These are phyloP conservation scores for Quercus parvula DNA, from an alignment of 306 rosid genomes.

Conservation along the genomic window DNA sequence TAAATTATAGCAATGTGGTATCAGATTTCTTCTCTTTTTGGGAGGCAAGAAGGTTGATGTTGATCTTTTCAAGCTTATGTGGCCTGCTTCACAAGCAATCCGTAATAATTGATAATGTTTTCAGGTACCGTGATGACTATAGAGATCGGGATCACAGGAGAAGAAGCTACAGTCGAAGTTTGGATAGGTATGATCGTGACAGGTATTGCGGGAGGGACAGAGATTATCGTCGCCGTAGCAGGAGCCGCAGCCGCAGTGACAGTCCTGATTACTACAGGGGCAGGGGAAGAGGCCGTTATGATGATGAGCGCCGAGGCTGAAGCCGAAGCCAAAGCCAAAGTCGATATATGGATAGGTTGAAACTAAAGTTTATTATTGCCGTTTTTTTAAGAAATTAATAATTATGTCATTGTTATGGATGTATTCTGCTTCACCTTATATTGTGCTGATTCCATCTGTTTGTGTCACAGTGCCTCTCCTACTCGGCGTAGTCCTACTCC, in stretches of 20 bases:
- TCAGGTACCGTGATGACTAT: constrained; percentile 61
- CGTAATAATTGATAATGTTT: neutral
- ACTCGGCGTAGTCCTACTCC: constrained; percentile 53
- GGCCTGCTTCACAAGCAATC: neutral
- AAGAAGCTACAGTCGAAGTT: constrained; percentile 76
- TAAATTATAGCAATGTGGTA: neutral
- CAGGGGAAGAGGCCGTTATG: constrained; percentile 59
- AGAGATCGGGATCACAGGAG: constrained; percentile 54
- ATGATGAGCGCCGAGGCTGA: constrained; percentile 41
- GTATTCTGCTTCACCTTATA: neutral
- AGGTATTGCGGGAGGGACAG: constrained; percentile 59
- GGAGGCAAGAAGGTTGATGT: neutral
- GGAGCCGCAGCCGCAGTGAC: constrained; percentile 69
- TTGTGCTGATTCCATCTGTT: neutral
- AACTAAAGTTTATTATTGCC: neutral
- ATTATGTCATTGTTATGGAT: neutral
- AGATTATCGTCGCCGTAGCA: constrained; percentile 53
- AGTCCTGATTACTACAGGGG: constrained; percentile 64
- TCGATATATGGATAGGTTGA: constrained; percentile 64
- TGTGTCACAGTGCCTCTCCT: constrained; percentile 58
- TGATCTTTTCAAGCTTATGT: neutral
- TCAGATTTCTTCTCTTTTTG: neutral
- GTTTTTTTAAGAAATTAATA: neutral
- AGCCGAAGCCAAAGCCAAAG: constrained; percentile 60
- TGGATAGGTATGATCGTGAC: constrained; percentile 62